Percentiles rank a stretch among this genome's conserved stretches.
Conservation (phyloP, 202 grass and related monocot genomes). For the Tripidium arundinaceum region DNA sequence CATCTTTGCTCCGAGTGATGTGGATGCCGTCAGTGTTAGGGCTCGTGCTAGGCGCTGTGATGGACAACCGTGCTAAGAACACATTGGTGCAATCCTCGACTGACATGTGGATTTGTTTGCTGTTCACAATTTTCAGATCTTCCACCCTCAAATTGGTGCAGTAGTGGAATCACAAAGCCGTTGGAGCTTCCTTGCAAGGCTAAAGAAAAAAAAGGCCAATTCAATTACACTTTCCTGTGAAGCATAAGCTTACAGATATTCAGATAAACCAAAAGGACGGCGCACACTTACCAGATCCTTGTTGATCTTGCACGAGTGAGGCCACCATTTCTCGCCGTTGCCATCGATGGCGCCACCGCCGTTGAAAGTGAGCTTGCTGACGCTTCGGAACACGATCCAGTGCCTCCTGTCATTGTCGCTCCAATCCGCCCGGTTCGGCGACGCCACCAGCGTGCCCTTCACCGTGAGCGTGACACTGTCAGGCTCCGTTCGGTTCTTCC, state of each 20-base stretch:
- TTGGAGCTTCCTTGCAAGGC: slow-evolving; percentile 65
- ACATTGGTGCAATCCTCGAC: slow-evolving; percentile 50
- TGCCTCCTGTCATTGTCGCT: slow-evolving; percentile 11
- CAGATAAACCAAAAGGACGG: not conserved
- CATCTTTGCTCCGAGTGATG: slow-evolving; percentile 39
- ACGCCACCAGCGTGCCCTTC: slow-evolving; percentile 48
- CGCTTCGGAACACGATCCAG: slow-evolving; percentile 50
- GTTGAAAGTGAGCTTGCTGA: slow-evolving; percentile 28
- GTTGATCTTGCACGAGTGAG: slow-evolving; percentile 63
- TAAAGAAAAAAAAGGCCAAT: slow-evolving; percentile 13
- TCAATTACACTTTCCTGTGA: no score
- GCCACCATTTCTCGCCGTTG: slow-evolving; percentile 62
- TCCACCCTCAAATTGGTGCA: slow-evolving; percentile 41
- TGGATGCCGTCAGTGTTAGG: slow-evolving; percentile 87
- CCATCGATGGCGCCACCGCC: slow-evolving; percentile 58
- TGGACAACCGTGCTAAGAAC: slow-evolving; percentile 15
- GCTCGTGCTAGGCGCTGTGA: slow-evolving; percentile 47
- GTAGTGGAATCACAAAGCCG: slow-evolving; percentile 47
- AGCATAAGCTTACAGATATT: not conserved
- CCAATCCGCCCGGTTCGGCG: slow-evolving; percentile 41
- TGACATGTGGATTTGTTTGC: slow-evolving; percentile 72
- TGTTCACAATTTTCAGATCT: slow-evolving; percentile 46
- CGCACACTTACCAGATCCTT: not conserved
- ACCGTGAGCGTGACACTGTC: slow-evolving; percentile 37
- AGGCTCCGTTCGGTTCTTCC: no score